phyloP scores from a whole-genome alignment of 2,329 filamentous ascomycete genomes.

The Blastomyces percursus region DNA sequence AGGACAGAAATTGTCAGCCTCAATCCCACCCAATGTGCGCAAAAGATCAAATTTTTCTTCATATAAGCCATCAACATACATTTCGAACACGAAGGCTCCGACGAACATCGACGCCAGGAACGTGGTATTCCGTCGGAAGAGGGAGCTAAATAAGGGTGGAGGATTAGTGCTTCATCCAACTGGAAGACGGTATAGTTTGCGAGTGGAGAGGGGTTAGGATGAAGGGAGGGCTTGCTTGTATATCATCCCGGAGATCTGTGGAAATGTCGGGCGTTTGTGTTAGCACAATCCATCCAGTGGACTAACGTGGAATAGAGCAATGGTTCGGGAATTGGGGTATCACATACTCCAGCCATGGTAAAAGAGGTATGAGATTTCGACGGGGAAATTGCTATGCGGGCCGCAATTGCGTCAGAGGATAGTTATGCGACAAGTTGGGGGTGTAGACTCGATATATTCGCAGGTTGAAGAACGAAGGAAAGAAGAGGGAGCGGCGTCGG shows the following conservation, averaged over 20 bases:
- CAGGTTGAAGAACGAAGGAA: not conserved
- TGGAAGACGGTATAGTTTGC: constrained; percentile 15
- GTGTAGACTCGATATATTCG: not conserved
- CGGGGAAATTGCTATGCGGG: not conserved
- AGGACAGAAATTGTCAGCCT: not conserved
- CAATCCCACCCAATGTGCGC: not conserved
- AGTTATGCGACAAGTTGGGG: not conserved
- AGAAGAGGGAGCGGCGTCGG: constrained; percentile 7
- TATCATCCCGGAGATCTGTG: constrained; percentile 43
- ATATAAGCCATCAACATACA: constrained; percentile 51
- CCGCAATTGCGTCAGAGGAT: constrained; percentile 1
- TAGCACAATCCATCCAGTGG: constrained; percentile 22
- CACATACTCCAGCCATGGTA: constrained; percentile 52
- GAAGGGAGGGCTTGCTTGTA: constrained; percentile 44
- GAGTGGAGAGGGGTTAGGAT: not conserved
- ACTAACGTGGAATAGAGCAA: not conserved
- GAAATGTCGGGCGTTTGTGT: constrained; percentile 20
- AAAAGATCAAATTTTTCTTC: not conserved
- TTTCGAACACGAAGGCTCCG: constrained; percentile 80
- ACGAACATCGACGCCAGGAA: constrained; percentile 82
- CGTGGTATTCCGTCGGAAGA: constrained; percentile 78
- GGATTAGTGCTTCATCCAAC: constrained; percentile 13
- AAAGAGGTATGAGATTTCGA: constrained; percentile 14
- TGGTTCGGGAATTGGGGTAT: not conserved
- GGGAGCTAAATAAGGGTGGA: constrained; percentile 45